Evolutionary conservation across 2,329 filamentous ascomycete species (phyloP).

Genomic region (Botryotinia calthae): DNA sequence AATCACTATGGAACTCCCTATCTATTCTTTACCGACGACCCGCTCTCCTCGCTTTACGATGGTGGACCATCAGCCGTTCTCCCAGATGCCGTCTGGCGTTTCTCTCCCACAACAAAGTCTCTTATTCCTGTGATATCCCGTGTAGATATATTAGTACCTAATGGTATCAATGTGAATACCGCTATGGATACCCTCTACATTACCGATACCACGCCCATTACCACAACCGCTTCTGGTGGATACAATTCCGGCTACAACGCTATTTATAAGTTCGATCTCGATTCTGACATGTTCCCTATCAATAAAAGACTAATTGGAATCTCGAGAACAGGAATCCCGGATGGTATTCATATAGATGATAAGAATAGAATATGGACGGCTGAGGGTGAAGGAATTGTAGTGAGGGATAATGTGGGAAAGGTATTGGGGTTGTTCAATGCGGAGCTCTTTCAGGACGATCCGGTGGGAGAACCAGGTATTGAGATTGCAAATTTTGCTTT

Average conservation of each 20-base stretch:
- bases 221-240: background rate
- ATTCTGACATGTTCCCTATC: background rate
- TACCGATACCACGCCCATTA: background rate
- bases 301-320: conserved; percentile 8
- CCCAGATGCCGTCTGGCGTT: conserved; percentile 15
- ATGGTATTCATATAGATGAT: conserved; percentile 18
- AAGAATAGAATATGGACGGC: conserved; percentile 8
- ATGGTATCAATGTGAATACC: background rate
- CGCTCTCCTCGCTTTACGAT: background rate
- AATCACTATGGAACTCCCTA: background rate
- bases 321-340: conserved; percentile 2
- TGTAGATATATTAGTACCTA: conserved; percentile 5
- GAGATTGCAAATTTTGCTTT: conserved; percentile 13
- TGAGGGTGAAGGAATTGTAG: conserved; percentile 9
- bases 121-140: conserved; percentile 10
- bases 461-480: background rate
- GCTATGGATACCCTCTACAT: background rate
- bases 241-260: background rate
- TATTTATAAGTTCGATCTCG: conserved; percentile 10
- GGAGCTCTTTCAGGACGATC: background rate
- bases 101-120: background rate
- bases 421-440: conserved; percentile 14
- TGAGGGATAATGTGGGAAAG: background rate
- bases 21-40: conserved; percentile 1
- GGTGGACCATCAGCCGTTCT: background rate